Conservation (phyloP, 257 asterid species). For the Solanum chmielewskii region DNA sequence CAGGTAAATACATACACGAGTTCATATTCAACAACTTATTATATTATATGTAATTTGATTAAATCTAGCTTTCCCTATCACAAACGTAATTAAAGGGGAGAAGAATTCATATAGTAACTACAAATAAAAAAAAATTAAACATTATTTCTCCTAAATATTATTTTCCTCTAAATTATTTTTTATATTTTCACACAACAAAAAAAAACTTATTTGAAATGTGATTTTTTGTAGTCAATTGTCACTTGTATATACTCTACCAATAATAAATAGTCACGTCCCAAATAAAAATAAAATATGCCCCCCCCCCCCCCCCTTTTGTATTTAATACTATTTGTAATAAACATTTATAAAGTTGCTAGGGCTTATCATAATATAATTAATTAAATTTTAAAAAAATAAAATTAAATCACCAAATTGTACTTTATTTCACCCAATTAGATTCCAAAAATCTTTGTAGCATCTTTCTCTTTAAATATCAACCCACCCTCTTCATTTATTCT, state of each 20-base stretch:
- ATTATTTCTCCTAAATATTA: neutral
- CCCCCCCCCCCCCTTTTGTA: neutral
- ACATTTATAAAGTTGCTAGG: neutral
- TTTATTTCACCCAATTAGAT: neutral
- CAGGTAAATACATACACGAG: neutral
- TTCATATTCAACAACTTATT: neutral
- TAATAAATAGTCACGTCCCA: neutral
- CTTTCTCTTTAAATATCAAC: constrained; percentile 1
- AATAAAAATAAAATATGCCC: neutral
- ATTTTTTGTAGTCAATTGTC: neutral
- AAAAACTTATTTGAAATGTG: neutral
- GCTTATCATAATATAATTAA: neutral
- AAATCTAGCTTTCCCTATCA: neutral
- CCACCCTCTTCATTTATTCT: neutral
- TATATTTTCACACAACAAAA: neutral
- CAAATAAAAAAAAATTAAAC: neutral
- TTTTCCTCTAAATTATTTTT: neutral
- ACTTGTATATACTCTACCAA: neutral
- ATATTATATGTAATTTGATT: neutral
- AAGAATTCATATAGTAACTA: neutral
- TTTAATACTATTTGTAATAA: neutral
- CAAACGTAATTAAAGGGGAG: neutral
- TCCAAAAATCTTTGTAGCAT: neutral
- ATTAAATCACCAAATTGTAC: neutral
- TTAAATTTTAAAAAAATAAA: neutral